Evolutionary conservation across 805 yeast species (phyloP), one percentile per base, ranked within the genome.

Genomic region (Wickerhamiella qilinensis): DNA sequence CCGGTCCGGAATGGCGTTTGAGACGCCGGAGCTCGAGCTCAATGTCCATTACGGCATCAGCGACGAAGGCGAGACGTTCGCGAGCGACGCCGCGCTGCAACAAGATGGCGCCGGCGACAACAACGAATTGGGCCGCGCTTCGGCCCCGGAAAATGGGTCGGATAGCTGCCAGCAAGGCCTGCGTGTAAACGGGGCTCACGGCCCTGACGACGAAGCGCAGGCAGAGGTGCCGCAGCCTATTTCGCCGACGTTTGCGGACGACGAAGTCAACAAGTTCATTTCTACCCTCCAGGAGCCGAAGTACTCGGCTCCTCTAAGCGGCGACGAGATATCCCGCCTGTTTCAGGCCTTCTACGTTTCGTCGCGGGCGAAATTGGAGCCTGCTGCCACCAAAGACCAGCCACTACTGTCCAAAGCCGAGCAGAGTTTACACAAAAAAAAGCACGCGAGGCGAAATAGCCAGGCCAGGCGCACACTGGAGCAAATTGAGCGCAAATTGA

Each of bases 301-400:
- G 28, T 59, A 57, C 25, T 42, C 51, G 12, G 47, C 57, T 16
- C 64, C 63, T 4, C 45, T 64, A 30, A 48, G 56, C 3, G 56
- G 59, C 3, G 58, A 57, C 30, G 62, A 58, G 36, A 52, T 64
- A n/a, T 44, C 64, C 3, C 49, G 50, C 39, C 46, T 63, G 19
- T 63, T 59, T 42, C 68, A 63, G 47, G 57, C 56, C 30, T 63
- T 64, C 43, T 63, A 63, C 39, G 38, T 31, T 14, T 44, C 53
- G 28, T 51, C 57, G 31, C 51, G 52, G 35, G 53, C 57, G 6
- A 50, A 51, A 18, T 40, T 49, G 32, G 43, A 44, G 4, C 33
- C 46, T n/a, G 33, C 45, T 6, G 47, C 44, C 14, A 28, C 42
- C 11, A 36, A 48, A 2, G 42, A 44, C 18, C 35, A 41, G 39